Base-by-base conservation (phyloP, 139 green algal genomes). In the Chlorella sp. region DNA sequence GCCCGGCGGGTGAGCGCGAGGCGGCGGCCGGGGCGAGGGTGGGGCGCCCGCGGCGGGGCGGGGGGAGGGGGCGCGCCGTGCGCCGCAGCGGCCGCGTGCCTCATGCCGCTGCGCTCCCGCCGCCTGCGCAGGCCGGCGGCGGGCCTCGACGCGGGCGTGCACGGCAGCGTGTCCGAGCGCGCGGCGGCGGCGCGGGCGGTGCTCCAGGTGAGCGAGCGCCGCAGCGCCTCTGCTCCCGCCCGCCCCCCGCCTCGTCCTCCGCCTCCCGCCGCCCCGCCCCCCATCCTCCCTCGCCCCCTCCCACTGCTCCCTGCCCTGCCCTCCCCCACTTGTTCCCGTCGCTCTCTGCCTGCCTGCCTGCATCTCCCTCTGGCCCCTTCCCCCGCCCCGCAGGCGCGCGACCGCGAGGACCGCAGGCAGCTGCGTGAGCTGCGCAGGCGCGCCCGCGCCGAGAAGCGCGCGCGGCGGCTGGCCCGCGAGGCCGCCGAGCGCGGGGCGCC, bases 91-190 rank as follows among this genome's bases (percentile, higher is more conserved):
- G n/a, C n/a, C n/a, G 46, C 1, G 1, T 55, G 1, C 17, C 19
- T 15, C 19, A 19, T 15, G 46, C 46, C 19, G 46, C 19, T 55
- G 46, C 1, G 46, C 46, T 27, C 46, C 46, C 19, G 46, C 46
- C 46, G 46, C 17, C 17, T 55, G 46, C 46, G 19, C 56, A 68
- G 68, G n/a, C 67, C 42, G 8, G 58, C 67, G 31, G 59, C 71
- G 5, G 83, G 89, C 23, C 41, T 91, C 61, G 82, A 91, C 71
- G 82, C 84, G 5, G 84, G 86, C 31, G 79, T 64, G 35, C 73
- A 78, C n/a, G 76, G 48, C 40, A 82, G 75, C 27, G 85, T 90
- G 9, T 89, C 75, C 42, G 84, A 95, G 58, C 85, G 91, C 17
- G 93, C 93, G 53, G 68, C 66, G 36, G 45, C 46, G 19, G 84